Conservation (phyloP, 805 yeast genomes). For the Nakazawaea laoshanensis region DNA sequence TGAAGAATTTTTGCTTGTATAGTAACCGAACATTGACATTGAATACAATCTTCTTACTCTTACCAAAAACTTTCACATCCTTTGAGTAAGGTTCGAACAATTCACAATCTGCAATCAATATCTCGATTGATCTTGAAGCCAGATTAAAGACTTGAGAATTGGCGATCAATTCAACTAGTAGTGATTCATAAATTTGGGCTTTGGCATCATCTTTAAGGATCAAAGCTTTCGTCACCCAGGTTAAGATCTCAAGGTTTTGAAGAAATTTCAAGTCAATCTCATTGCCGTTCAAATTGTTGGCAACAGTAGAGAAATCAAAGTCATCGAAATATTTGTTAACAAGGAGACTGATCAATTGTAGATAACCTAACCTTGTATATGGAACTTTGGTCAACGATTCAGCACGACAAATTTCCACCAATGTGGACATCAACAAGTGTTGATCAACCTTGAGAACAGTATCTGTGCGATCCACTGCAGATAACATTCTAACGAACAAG, state of each 20-base stretch:
- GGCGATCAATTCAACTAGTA: slow-evolving; percentile 25
- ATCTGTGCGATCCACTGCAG: slow-evolving; percentile 39
- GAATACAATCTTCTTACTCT: slow-evolving; percentile 22
- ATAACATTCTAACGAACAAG: slow-evolving; percentile 35
- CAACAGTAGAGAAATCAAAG: background rate
- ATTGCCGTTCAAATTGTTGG: background rate
- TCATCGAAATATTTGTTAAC: slow-evolving; percentile 45
- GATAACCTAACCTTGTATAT: slow-evolving; percentile 40
- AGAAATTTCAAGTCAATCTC: slow-evolving; percentile 10
- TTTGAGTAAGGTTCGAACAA: slow-evolving; percentile 39
- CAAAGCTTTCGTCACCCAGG: slow-evolving; percentile 72
- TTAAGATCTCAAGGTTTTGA: slow-evolving; percentile 39
- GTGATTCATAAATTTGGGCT: slow-evolving; percentile 24
- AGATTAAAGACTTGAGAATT: slow-evolving; percentile 23
- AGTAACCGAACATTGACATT: slow-evolving; percentile 56
- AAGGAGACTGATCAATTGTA: slow-evolving; percentile 46
- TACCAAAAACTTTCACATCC: slow-evolving; percentile 11
- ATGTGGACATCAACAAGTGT: slow-evolving; percentile 12
- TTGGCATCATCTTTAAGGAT: slow-evolving; percentile 44
- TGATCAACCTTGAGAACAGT: slow-evolving; percentile 15
- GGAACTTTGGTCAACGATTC: slow-evolving; percentile 15
- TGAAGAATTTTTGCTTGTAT: slow-evolving; percentile 77
- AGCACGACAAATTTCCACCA: slow-evolving; percentile 12
- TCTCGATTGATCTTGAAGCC: slow-evolving; percentile 50
- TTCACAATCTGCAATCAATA: slow-evolving; percentile 60